Base-by-base conservation (phyloP, 495 filamentous ascomycete genomes). In the Staphylotrichum tortipilum region DNA sequence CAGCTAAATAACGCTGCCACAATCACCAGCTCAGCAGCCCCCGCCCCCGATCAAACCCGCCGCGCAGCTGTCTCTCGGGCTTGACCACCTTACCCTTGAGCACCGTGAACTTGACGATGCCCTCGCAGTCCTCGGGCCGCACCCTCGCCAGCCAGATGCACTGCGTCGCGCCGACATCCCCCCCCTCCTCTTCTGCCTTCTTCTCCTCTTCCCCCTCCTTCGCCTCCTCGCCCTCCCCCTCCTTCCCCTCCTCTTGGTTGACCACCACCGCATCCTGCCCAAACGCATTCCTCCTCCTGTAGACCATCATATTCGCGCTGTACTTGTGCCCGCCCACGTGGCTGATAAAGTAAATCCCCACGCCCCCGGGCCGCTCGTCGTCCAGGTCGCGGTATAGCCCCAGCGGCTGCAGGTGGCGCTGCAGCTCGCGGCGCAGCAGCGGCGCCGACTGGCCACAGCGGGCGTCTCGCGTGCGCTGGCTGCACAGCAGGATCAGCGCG, bases 251-350 rank as follows among this genome's bases (percentile, higher is more conserved):
- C 26, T 24, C 54, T 41, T 59, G 54, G 23, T 41, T 31, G 11
- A 47, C 55, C 31, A 69, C 53, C 11, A 72, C 58, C 2, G 43
- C 42, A 37, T 78, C 75, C 34, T 76, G 64, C 57, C 82, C 77
- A 70, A 66, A 81, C 42, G 67, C 81, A 63, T 83, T 75, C 15
- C 72, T 72, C 26, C 83, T 73, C 7, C 92, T 76, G 61, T 98
- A 97, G 0, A 98, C 71, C 67, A 98, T 83, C 57, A 95, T 77
- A 58, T 98, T 98, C 1, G 91, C 92, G 7, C 80, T 78, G 63
- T 88, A 97, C 68, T 94, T 94, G 62, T 98, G 92, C 0, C 92
- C 92, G 10, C 92, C 92, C 0, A 96, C 88, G 62, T 98, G 92
- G 55, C 81, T 89, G 57, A 97, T 89, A 62, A 97, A 98, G 59